Evolutionary conservation across 495 filamentous ascomycete genomes (phyloP), one percentile per base, ranked within the genome.

Genomic region (Penicillium nucicola): DNA sequence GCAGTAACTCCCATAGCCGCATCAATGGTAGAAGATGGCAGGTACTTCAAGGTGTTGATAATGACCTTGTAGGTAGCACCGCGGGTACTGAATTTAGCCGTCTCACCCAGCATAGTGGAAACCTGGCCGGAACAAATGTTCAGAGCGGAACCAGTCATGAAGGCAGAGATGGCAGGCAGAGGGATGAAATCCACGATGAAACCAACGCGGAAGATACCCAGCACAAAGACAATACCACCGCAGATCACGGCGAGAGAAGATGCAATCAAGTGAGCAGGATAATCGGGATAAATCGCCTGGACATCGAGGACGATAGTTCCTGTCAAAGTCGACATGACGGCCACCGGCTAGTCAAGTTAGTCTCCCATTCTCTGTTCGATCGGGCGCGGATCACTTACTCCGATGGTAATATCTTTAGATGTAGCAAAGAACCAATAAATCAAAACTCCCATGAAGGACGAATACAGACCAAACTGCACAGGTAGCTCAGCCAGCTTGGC

Each of bases 381-480:
- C 8, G 11, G 8, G 17, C 25, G 30, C 14, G 25, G 39, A 37
- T 43, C 1, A 83, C 88, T 77, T 73, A 92, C 89, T n/a, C 93
- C 93, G 44, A 98, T 97, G 7, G 93, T 97, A 62, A 98, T 97
- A 69, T 98, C 93, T 63, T 98, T 98, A 0, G 95, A 97, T 1
- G 93, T 98, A 1, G 93, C 93, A 59, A 98, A 97, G 67, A 97
- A 95, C 93, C 93, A 97, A 58, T 99, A 99, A 41, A 96, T 67
- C 52, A 97, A 64, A 4, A 97, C 92, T 20, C 93, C 93, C 86
- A 97, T 96, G 60, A 99, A 99, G 0, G 92, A 97, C 1, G 92
- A 93, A 65, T 99, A 99, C 0, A 99, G 74, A 43, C 93, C 93
- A 61, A 82, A 99, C 62, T 99, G 77, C 3, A 86, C 81, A 0